A percentile compares a stretch with the other conserved stretches of the same genome.
Evolutionary conservation across 176 grass and related monocot species (phyloP).

Genomic region (Metroxylon sagu): DNA sequence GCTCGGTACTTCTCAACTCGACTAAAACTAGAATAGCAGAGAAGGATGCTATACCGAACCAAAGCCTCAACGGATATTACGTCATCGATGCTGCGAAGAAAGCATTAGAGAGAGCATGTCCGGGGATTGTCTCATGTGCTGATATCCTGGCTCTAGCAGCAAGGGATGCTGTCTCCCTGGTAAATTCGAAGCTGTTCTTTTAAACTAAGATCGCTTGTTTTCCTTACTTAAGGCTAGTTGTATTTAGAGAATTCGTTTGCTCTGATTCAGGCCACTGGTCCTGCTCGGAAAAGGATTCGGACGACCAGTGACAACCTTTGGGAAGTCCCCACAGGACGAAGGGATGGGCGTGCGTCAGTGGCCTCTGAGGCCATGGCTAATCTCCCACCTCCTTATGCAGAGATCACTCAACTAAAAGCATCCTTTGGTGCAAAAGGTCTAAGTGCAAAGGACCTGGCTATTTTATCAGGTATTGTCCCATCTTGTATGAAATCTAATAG

Average conservation of each 20-base stretch:
- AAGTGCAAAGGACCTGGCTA: not conserved
- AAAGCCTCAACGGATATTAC: conserved; percentile 23
- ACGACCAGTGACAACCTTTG: not conserved
- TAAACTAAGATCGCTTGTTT: not conserved
- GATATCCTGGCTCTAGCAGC: conserved; percentile 20
- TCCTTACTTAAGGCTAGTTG: not conserved
- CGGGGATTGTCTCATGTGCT: too few species aligned
- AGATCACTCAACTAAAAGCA: conserved; percentile 1
- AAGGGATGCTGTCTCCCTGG: conserved; percentile 46
- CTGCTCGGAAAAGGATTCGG: not conserved
- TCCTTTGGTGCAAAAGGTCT: conserved; percentile 6
- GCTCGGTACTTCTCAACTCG: conserved; percentile 45
- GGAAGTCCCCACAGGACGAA: conserved; percentile 2
- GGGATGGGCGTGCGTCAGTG: not conserved
- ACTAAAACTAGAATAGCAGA: conserved; percentile 28
- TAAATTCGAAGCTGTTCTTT: not conserved
- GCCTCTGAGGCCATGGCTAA: not conserved
- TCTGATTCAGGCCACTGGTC: not conserved
- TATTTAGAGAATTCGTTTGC: too few species aligned
- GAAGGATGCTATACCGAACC: conserved; percentile 51
- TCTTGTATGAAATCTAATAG: too few species aligned
- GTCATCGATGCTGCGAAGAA: conserved; percentile 35
- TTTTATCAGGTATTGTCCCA: conserved; percentile 2
- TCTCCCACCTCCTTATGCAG: not conserved
- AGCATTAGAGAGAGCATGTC: conserved; percentile 26